phyloP scores from a whole-genome alignment of 805 yeast species.

The Saccharomycopsis selenospora region DNA sequence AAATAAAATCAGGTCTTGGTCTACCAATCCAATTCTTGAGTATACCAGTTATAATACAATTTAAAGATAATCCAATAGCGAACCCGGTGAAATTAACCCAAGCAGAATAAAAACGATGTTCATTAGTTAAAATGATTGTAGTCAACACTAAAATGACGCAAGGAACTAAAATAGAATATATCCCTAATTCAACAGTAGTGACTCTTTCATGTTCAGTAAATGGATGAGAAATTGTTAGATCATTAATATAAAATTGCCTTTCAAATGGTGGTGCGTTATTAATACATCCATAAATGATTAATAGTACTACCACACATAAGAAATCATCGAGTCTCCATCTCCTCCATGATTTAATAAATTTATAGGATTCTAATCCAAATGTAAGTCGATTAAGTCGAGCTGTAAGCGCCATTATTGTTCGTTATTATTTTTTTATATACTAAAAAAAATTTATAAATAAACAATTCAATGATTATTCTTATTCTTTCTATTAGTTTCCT shows the following conservation, averaged over 20 bases:
- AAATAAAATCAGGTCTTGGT: constrained; percentile 86
- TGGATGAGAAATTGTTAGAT: constrained; percentile 74
- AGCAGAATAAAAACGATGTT: constrained; percentile 27
- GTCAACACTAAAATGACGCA: constrained; percentile 31
- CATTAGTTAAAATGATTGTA: constrained; percentile 29
- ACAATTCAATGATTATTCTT: too few species aligned
- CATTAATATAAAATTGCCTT: constrained; percentile 71
- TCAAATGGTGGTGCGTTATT: constrained; percentile 50
- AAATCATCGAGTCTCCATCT: constrained; percentile 19
- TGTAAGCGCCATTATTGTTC: neutral
- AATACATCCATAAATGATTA: constrained; percentile 14
- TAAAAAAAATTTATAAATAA: too few species aligned
- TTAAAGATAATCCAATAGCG: constrained; percentile 48
- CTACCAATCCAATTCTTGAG: constrained; percentile 83
- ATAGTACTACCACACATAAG: constrained; percentile 6
- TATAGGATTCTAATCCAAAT: neutral
- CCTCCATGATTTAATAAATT: constrained; percentile 1
- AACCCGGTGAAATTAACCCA: constrained; percentile 60
- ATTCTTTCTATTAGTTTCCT: too few species aligned
- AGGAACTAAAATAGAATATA: constrained; percentile 50
- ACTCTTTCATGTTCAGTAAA: constrained; percentile 71
- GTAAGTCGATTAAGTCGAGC: neutral
- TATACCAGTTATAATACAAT: constrained; percentile 64
- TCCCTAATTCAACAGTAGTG: constrained; percentile 43
- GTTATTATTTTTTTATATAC: too few species aligned